These are phyloP conservation scores for Talaromyces pinophilus DNA, from an alignment of 2,329 filamentous ascomycete species.

Conservation along the genomic window DNA sequence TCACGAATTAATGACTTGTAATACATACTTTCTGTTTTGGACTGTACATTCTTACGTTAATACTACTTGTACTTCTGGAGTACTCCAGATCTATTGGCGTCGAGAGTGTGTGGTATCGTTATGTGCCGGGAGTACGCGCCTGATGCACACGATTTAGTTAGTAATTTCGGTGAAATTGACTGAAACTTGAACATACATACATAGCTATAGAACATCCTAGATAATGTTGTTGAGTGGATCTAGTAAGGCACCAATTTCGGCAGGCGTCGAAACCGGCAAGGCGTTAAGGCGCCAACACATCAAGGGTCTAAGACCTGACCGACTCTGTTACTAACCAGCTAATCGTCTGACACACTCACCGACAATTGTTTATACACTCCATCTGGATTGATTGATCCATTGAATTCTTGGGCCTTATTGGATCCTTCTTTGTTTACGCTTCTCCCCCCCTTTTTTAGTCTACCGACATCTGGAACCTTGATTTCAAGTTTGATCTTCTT, in stretches of 20 bases:
- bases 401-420: neutral
- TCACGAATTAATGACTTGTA: neutral
- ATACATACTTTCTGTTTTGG: neutral
- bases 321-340: neutral
- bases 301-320: neutral
- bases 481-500: neutral
- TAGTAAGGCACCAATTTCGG: conserved; percentile 5
- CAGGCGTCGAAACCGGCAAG: conserved; percentile 1
- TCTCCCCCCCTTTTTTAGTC: neutral
- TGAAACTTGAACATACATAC: neutral
- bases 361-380: neutral
- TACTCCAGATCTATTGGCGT: neutral
- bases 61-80: neutral
- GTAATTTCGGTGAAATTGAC: neutral
- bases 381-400: neutral
- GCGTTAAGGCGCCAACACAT: conserved; percentile 14
- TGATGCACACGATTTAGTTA: neutral
- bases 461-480: neutral
- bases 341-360: conserved; percentile 7
- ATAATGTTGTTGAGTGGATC: no score
- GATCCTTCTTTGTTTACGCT: neutral
- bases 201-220: neutral
- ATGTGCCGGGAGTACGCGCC: neutral
- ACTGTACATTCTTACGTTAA: neutral
- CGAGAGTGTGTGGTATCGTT: neutral